Percentiles rank a stretch among this genome's conserved stretches.
Evolutionary conservation across 352 stramenopile species (phyloP).

Genomic region (Globisporangium irregulare): DNA sequence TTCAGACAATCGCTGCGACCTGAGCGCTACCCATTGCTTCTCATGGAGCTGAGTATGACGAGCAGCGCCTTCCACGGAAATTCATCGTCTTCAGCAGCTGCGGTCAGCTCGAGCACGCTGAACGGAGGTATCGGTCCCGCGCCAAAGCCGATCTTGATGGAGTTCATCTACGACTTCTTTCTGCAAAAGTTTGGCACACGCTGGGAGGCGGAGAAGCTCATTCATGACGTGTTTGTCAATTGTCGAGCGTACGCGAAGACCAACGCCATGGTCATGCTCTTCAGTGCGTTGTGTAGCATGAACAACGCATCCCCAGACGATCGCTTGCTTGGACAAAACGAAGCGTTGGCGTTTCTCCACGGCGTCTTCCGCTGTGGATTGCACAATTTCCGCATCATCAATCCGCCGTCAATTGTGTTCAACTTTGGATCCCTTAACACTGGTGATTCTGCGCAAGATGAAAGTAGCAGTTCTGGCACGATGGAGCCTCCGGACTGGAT

Average conservation of each 20-base stretch:
- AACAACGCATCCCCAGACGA: slow-evolving; percentile 53
- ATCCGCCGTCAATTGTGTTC: slow-evolving; percentile 17
- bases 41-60: slow-evolving; percentile 47
- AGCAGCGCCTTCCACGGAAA: slow-evolving; percentile 26
- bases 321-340: slow-evolving; percentile 62
- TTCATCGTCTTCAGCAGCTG: background rate
- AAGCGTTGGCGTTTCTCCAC: slow-evolving; percentile 60
- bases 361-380: slow-evolving; percentile 55
- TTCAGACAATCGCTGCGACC: slow-evolving; percentile 40
- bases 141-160: slow-evolving; percentile 57
- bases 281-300: slow-evolving; percentile 74
- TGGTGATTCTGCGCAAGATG: background rate
- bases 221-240: slow-evolving; percentile 83
- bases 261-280: slow-evolving; percentile 51
- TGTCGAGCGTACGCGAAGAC: slow-evolving; percentile 44
- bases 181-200: slow-evolving; percentile 62
- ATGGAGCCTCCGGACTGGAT: slow-evolving; percentile 31
- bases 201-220: slow-evolving; percentile 71
- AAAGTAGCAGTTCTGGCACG: background rate
- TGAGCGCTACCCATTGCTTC: slow-evolving; percentile 24
- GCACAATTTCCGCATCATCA: slow-evolving; percentile 52
- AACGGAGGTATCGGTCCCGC: slow-evolving; percentile 63
- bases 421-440: background rate
- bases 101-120: slow-evolving; percentile 20
- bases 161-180: slow-evolving; percentile 80